Base-by-base conservation (phyloP, 352 stramenopile genomes). In the Pythium insidiosum region DNA sequence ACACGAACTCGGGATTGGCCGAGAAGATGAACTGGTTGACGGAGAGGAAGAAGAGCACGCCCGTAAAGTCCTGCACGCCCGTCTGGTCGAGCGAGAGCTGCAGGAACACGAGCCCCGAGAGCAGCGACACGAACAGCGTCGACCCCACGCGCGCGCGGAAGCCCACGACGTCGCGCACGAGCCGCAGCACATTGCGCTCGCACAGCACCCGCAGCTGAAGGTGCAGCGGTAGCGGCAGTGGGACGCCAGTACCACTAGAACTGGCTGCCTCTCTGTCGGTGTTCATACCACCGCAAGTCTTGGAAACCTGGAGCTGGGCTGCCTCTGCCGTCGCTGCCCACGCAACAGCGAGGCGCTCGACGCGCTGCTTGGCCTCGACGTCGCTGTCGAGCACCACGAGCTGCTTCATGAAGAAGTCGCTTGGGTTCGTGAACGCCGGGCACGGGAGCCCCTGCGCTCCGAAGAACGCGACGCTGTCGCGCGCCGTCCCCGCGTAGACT, bases 351-450 rank as follows among this genome's bases (percentile, higher is more conserved):
- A 6, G n/a, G n/a, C n/a, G n/a, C n/a, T 57, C 49, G 0, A 68
- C 47, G 0, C 73, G 60, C 1, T 38, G 21, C 0, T 51, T 45
- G 9, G 58, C 45, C 5, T 22, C 44, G 5, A 25, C 21, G 18
- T 82, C 75, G 0, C 73, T 70, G 45, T 84, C 66, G 11, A 81
- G 48, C 6, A 51, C 47, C 2, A 69, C 61, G 11, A 88, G 52
- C 43, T 77, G 63, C 13, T 63, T 63, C 43, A 82, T 63, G 25
- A 88, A 88, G 30, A 68, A 88, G 42, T 88, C 75, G 4, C 71
- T 58, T 10, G 73, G 75, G 31, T 80, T 88, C 53, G 59, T 50
- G 49, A 73, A 85, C 34, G 54, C 34, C 22, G 75, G 71, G 33
- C 75, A 88, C 34, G 52, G 47, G 24, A 67, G 73, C 0, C 78